Base-by-base conservation (phyloP, 1,139 yeast species). In the Kodamaea sp. region DNA sequence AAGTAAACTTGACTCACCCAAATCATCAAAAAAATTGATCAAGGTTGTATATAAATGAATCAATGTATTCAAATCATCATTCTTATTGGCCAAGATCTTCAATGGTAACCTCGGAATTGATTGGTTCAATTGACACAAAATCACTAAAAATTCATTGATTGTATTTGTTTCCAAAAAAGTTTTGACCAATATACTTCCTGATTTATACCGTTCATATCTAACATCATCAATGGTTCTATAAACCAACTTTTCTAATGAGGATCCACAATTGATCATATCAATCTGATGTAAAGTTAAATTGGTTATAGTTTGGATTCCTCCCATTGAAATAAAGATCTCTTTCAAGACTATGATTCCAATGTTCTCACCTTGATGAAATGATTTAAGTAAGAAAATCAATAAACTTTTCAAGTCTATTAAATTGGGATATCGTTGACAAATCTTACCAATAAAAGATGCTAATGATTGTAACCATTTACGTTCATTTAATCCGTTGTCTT, bases 401-500 rank as follows among this genome's bases (percentile, higher is more conserved):
- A 92, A 65, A 15, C 84, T 81, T 1, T 60, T 58, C 30, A 84
- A 54, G 47, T 79, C 78, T 51, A 84, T 73, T 1, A 57, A 49
- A 22, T 65, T 61, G 0, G 78, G 70, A 50, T 80, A 78, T 7
- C 65, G 59, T 42, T 70, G 78, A 30, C 83, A 78, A 5, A 83
- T 60, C 42, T 79, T 78, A 2, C 90, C 89, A 41, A 83, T 73
- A 49, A 84, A 84, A 2, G 76, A 65, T 0, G 89, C 74, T 24
- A 84, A 60, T 25, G 88, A 81, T 54, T 83, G 95, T 28, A 88
- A 75, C 97, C 97, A 92, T 55, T 79, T 83, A 15, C 87, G 72
- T 45, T 86, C 94, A 50, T 81, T 79, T 43, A 90, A 65, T 5
- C 97, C 97, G 61, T 89, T 92, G 11, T 62, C 71, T 58, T 88